phyloP scores from a whole-genome alignment of 2,329 filamentous ascomycete genomes.

The Hypocreales sp. region DNA sequence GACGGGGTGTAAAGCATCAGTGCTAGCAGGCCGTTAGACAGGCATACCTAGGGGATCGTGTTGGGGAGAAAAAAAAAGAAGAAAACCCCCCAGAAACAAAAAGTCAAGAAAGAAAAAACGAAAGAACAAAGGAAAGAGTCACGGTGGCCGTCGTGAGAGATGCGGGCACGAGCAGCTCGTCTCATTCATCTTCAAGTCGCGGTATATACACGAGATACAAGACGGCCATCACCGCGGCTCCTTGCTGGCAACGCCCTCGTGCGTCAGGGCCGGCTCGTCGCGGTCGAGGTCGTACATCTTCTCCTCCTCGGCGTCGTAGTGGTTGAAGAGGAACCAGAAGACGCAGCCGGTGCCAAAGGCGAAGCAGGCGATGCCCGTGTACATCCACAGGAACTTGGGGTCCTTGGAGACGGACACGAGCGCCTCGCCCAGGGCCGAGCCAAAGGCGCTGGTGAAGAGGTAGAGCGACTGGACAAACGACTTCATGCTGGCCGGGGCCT shows the following conservation, averaged over 20 bases:
- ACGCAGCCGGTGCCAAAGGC: conserved; percentile 30
- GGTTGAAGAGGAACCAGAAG: conserved; percentile 31
- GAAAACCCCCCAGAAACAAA: too few species aligned
- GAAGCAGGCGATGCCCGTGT: conserved; percentile 36
- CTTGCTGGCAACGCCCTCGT: background rate
- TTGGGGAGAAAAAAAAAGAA: too few species aligned
- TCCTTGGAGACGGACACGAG: conserved; percentile 44
- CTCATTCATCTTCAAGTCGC: too few species aligned
- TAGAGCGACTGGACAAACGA: conserved; percentile 44
- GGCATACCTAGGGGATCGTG: too few species aligned
- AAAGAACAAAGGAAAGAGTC: too few species aligned
- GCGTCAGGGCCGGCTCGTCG: conserved; percentile 10
- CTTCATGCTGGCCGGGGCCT: conserved; percentile 55
- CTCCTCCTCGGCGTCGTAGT: conserved; percentile 22
- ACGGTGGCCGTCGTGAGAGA: too few species aligned
- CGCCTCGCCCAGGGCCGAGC: conserved; percentile 43
- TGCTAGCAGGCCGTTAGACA: too few species aligned
- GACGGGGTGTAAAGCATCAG: too few species aligned
- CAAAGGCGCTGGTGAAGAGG: conserved; percentile 42
- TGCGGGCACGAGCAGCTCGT: too few species aligned
- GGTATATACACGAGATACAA: too few species aligned
- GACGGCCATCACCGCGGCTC: too few species aligned
- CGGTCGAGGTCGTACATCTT: conserved; percentile 22
- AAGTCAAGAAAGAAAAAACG: too few species aligned
- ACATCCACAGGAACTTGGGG: conserved; percentile 53